These are phyloP conservation scores for Aspergillus panamensis DNA, from an alignment of 495 filamentous ascomycete genomes.

Conservation along the genomic window DNA sequence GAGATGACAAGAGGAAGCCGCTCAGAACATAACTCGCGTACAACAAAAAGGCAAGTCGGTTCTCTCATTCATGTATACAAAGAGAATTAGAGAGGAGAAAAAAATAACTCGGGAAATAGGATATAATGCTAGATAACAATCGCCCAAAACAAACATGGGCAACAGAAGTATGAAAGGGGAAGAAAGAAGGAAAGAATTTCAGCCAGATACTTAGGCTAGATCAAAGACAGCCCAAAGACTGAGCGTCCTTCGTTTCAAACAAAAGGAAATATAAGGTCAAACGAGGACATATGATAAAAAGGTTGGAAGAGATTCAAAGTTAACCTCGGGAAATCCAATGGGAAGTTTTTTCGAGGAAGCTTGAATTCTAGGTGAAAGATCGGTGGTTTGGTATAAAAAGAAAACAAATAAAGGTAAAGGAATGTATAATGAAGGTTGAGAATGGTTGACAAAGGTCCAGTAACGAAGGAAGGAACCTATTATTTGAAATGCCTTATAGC, in stretches of 20 bases:
- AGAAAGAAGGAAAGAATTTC: conserved; percentile 5
- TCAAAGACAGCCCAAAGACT: background rate
- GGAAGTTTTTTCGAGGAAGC: background rate
- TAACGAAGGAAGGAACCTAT: conserved; percentile 14
- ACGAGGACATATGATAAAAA: conserved; percentile 8
- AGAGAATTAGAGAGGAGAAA: conserved; percentile 7
- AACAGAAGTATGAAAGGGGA: conserved; percentile 14
- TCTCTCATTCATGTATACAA: conserved; percentile 24
- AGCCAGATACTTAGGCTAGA: conserved; percentile 4
- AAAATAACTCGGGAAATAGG: background rate
- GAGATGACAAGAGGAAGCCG: conserved; percentile 20
- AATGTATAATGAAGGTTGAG: conserved; percentile 7
- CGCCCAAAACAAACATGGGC: conserved; percentile 21
- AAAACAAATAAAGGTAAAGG: background rate
- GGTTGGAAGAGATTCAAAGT: background rate
- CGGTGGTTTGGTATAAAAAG: background rate
- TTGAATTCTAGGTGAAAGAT: background rate
- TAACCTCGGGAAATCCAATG: background rate
- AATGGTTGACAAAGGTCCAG: background rate
- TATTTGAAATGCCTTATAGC: conserved; percentile 13
- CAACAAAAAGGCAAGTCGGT: conserved; percentile 13
- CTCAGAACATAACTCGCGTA: conserved; percentile 21
- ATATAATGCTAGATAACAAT: conserved; percentile 14
- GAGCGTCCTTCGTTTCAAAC: conserved; percentile 13
- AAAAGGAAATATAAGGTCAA: conserved; percentile 21